Percentiles rank a stretch among this genome's conserved stretches.
These are phyloP conservation scores for Fusarium virguliforme DNA, from an alignment of 2,329 filamentous ascomycete genomes.

Conservation along the genomic window DNA sequence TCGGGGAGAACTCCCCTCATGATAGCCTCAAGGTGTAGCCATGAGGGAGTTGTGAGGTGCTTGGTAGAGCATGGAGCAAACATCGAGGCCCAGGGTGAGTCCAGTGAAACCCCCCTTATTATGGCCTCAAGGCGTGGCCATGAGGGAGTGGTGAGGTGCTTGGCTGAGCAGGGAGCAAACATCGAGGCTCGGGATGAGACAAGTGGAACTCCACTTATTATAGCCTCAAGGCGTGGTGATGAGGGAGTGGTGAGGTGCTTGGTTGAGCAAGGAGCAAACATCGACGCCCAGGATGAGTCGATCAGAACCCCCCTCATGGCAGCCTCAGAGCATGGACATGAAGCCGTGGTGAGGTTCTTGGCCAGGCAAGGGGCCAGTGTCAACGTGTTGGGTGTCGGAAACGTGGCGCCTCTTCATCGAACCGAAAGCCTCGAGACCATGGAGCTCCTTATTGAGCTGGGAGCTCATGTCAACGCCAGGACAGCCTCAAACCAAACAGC, in stretches of 20 bases:
- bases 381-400: not conserved
- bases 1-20: not conserved
- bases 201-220: not conserved
- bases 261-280: not conserved
- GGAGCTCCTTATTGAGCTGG: not conserved
- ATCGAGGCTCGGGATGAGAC: rapidly evolving
- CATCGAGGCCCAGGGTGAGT: not conserved
- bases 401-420: not conserved
- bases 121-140: not conserved
- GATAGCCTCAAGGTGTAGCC: rapidly evolving
- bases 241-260: not conserved
- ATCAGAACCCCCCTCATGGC: not conserved
- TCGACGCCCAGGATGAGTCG: not conserved
- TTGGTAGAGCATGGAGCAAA: not conserved
- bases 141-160: not conserved
- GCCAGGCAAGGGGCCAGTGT: not conserved
- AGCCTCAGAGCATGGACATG: not conserved
- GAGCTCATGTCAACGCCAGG: not conserved
- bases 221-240: not conserved
- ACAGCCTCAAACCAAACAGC: not conserved
- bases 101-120: not conserved
- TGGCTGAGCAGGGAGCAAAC: not conserved
- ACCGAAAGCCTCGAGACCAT: too few relatives aligned
- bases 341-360: not conserved
- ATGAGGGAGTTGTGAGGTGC: not conserved